Conservation (phyloP, 2,329 filamentous ascomycete species). For the Elsinoe necatrix region DNA sequence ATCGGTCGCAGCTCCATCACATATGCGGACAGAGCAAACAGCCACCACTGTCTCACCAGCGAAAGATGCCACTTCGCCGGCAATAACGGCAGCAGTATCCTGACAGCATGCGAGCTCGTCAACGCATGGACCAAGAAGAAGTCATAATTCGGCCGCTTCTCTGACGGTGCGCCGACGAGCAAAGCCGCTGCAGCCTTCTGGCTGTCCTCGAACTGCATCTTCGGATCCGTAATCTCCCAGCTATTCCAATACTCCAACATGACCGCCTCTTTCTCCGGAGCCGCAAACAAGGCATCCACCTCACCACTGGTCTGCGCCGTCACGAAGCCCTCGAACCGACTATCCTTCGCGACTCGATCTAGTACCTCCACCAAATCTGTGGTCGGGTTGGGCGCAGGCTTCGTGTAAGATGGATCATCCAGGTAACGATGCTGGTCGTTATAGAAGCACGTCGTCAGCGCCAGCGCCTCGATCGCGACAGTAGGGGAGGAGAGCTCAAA, state of each 20-base stretch:
- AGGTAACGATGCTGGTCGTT: slow-evolving; percentile 51
- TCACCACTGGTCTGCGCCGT: slow-evolving; percentile 44
- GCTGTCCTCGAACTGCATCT: slow-evolving; percentile 65
- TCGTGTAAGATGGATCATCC: slow-evolving; percentile 65
- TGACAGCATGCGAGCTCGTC: slow-evolving; percentile 77
- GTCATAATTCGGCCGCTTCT: slow-evolving; percentile 55
- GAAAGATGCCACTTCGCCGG: slow-evolving; percentile 63
- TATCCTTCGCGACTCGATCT: slow-evolving; percentile 58
- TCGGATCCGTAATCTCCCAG: slow-evolving; percentile 64
- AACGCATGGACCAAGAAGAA: slow-evolving; percentile 77
- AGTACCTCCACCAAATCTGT: slow-evolving; percentile 63
- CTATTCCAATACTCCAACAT: slow-evolving; percentile 87
- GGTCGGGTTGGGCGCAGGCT: slow-evolving; percentile 49
- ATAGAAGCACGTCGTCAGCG: slow-evolving; percentile 55
- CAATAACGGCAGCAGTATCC: slow-evolving; percentile 72
- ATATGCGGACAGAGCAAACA: slow-evolving; percentile 71
- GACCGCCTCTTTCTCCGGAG: slow-evolving; percentile 61
- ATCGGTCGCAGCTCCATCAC: slow-evolving; percentile 64
- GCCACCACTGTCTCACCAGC: slow-evolving; percentile 81
- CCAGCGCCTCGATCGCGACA: slow-evolving; percentile 79
- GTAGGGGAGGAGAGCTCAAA: slow-evolving; percentile 81
- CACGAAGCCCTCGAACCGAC: slow-evolving; percentile 60
- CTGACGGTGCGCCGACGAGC: slow-evolving; percentile 50
- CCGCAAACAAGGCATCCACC: slow-evolving; percentile 62
- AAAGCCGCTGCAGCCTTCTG: slow-evolving; percentile 52